Conservation (phyloP, 75 land plant species). For the Ceratopteris richardii region DNA sequence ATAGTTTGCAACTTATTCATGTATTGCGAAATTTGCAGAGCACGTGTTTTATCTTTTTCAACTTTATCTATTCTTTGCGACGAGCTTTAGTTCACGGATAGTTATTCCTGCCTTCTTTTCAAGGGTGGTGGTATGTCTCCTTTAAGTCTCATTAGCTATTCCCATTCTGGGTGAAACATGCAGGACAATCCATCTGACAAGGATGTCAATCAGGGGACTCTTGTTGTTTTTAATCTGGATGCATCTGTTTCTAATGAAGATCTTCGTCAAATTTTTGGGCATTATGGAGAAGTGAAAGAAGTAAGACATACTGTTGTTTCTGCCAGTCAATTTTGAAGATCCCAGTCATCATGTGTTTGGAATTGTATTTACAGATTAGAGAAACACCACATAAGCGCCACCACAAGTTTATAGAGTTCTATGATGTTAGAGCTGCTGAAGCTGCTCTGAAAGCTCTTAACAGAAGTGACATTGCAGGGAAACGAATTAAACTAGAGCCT, state of each 20-base stretch:
- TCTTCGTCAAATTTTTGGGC: slow-evolving; percentile 81
- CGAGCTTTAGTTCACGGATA: no score
- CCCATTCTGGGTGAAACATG: no score
- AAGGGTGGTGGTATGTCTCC: no score
- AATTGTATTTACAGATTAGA: slow-evolving; percentile 34
- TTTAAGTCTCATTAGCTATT: no score
- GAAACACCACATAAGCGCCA: slow-evolving; percentile 98
- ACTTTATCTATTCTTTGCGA: no score
- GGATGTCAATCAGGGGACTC: slow-evolving; percentile 89
- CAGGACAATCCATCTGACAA: slow-evolving; percentile 96
- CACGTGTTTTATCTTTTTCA: no score
- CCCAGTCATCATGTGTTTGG: no score
- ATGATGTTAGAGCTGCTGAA: slow-evolving; percentile 93
- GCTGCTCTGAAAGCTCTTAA: slow-evolving; percentile 73
- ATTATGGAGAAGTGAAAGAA: slow-evolving; percentile 89
- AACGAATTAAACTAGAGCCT: slow-evolving; percentile 93
- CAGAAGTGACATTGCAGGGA: slow-evolving; percentile 92
- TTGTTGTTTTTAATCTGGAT: slow-evolving; percentile 84
- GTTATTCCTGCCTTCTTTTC: no score
- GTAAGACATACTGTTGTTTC: slow-evolving; percentile 14
- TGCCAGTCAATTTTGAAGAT: no score
- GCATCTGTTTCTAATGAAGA: slow-evolving; percentile 90
- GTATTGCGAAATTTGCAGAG: no score
- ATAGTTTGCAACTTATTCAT: no score
- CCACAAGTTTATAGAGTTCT: slow-evolving; percentile 90